Evolutionary conservation across 2,329 filamentous ascomycete genomes (phyloP), one percentile per base, ranked within the genome.

Genomic region (Ophiosphaerella herpotricha): DNA sequence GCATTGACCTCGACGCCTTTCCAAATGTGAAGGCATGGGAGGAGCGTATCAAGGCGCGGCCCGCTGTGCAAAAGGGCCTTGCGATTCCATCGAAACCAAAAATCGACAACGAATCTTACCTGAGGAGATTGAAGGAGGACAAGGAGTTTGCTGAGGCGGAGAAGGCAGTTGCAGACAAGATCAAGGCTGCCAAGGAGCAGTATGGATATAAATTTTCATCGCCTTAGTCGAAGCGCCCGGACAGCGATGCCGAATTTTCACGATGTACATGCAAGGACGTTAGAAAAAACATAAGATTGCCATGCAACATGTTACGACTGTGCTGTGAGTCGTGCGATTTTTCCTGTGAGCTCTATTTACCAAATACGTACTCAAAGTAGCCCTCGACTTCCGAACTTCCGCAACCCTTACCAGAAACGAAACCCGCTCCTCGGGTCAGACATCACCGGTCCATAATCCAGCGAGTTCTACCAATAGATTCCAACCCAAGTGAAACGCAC

Each of bases 91-190:
- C 55, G 3, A 72, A 72, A 54, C 70, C 68, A 33, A 35, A 52
- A 0, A 61, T 80, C 12, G 68, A 66, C 5, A 83, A 84, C 57
- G 73, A 64, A 1, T 51, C 60, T 2, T 70, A 79, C 45, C 48
- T 69, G 55, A 66, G 75, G 67, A 71, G 71, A 23, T 43, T 81
- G 49, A 73, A 77, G 62, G 71, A 77, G 3, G 77, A 82, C 32
- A 68, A 74, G 18, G 80, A 80, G 52, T 78, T 76, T 54, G 77
- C 73, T 61, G 71, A 78, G 68, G 74, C 75, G 63, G 74, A 79
- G 54, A 71, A 75, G 32, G 61, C 71, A 52, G 48, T 76, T 18
- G 58, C 54, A 46, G 67, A 74, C 38, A 45, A 72, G 40, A 64
- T 72, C 45, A 66, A 73, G 49, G 72, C 71, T 47, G 75, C 75